Evolutionary conservation across 257 asterid genomes (phyloP).

Genomic region (Catharanthus roseus): DNA sequence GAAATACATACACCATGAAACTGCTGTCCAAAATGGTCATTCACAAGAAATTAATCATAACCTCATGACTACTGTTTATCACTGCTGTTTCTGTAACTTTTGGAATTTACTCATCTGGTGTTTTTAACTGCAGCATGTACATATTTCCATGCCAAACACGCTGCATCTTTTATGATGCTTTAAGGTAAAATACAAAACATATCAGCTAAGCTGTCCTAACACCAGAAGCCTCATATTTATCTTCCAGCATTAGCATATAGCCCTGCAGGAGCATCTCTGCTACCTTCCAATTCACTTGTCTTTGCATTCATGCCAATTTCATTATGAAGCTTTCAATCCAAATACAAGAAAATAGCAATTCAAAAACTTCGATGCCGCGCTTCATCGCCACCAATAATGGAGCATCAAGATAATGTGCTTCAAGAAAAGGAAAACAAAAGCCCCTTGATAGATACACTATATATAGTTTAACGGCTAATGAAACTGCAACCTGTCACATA

Average conservation of each 20-base stretch:
- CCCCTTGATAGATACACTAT: neutral
- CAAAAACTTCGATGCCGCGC: neutral
- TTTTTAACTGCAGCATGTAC: neutral
- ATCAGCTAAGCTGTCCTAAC: neutral
- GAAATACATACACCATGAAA: neutral
- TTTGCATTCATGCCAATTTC: neutral
- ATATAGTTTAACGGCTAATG: neutral
- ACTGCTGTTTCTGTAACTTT: neutral
- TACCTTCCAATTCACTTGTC: neutral
- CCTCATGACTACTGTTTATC: neutral
- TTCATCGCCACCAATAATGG: neutral
- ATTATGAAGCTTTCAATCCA: neutral
- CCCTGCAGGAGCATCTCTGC: neutral
- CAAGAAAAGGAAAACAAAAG: neutral
- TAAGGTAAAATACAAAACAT: neutral
- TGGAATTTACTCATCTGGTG: neutral
- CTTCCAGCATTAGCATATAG: neutral
- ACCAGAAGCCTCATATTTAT: neutral
- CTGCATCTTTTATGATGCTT: neutral
- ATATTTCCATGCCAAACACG: neutral
- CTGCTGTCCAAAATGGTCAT: neutral
- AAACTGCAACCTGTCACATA: neutral
- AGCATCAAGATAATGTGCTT: neutral
- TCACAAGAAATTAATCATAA: neutral
- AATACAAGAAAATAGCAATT: neutral